phyloP scores from a whole-genome alignment of 176 grass and related monocot genomes.

The Carex kokanica region DNA sequence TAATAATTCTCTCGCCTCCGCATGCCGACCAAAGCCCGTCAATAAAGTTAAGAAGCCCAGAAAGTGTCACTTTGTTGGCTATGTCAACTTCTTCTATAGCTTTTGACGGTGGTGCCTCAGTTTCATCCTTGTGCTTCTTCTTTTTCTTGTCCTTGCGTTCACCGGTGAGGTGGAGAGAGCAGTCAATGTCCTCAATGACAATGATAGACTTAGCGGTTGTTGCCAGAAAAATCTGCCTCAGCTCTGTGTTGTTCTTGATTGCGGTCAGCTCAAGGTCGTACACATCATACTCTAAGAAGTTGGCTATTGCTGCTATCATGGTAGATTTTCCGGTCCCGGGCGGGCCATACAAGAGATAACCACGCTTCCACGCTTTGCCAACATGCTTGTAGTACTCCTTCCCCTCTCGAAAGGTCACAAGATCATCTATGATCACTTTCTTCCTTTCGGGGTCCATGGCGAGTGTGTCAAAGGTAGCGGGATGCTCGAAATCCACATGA shows the following conservation, averaged over 20 bases:
- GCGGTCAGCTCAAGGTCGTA: constrained; percentile 32
- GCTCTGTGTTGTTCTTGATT: constrained; percentile 27
- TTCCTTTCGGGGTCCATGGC: constrained; percentile 30
- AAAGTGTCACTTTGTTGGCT: constrained; percentile 21
- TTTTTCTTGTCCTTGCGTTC: constrained; percentile 22
- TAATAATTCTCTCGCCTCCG: constrained; percentile 28
- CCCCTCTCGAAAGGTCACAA: constrained; percentile 1
- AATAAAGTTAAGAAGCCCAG: constrained; percentile 39
- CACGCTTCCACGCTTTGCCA: constrained; percentile 36
- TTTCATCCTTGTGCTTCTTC: too few relatives aligned
- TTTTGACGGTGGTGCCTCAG: not conserved
- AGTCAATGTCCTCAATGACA: constrained; percentile 34
- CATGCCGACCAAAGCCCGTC: constrained; percentile 38
- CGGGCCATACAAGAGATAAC: constrained; percentile 31
- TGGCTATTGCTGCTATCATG: constrained; percentile 30
- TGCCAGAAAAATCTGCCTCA: constrained; percentile 30
- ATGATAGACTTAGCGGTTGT: constrained; percentile 27
- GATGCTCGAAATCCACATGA: constrained; percentile 35
- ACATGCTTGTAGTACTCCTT: constrained; percentile 33
- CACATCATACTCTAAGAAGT: constrained; percentile 27
- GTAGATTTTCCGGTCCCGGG: constrained; percentile 35
- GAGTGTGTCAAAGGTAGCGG: constrained; percentile 26
- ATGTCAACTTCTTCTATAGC: not conserved
- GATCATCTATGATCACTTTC: constrained; percentile 13
- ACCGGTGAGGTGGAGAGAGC: constrained; percentile 32